phyloP scores from a whole-genome alignment of 768 basidiomycete genomes.

The Mycena pura region DNA sequence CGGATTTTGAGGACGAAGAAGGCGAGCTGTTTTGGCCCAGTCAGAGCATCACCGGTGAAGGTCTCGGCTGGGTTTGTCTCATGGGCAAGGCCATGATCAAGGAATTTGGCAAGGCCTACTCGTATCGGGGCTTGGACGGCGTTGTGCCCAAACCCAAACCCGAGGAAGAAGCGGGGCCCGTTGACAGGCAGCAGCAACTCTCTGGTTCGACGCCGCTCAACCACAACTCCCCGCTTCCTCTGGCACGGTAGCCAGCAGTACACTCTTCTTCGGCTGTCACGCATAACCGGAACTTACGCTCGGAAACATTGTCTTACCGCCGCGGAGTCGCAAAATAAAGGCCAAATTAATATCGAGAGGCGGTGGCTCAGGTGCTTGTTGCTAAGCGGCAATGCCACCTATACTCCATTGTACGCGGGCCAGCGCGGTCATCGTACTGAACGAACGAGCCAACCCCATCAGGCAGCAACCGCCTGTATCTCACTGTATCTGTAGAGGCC shows the following conservation, averaged over 20 bases:
- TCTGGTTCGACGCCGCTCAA: constrained; percentile 22
- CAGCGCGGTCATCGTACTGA: too few species aligned
- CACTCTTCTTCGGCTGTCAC: background rate
- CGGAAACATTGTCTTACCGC: constrained; percentile 1
- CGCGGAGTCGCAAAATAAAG: constrained; percentile 13
- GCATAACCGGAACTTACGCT: constrained; percentile 10
- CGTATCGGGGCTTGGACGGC: constrained; percentile 74
- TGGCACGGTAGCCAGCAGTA: constrained; percentile 9
- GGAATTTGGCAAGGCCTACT: constrained; percentile 79
- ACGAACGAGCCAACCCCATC: constrained; percentile 17
- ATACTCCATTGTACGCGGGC: too few species aligned
- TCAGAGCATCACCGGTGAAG: constrained; percentile 74
- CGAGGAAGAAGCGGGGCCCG: constrained; percentile 29
- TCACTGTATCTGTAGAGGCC: constrained; percentile 29
- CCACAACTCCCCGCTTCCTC: constrained; percentile 24
- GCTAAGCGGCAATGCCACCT: constrained; percentile 18
- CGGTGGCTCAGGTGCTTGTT: constrained; percentile 10
- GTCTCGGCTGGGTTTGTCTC: constrained; percentile 85
- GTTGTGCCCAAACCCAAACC: constrained; percentile 73
- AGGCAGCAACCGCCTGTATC: constrained; percentile 2
- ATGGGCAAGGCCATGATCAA: constrained; percentile 89
- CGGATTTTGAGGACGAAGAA: constrained; percentile 85
- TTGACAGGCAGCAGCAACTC: constrained; percentile 4
- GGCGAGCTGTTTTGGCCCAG: constrained; percentile 89
- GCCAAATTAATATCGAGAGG: background rate